phyloP scores from a whole-genome alignment of 2,329 filamentous ascomycete genomes.

The Fusarium sp. region DNA sequence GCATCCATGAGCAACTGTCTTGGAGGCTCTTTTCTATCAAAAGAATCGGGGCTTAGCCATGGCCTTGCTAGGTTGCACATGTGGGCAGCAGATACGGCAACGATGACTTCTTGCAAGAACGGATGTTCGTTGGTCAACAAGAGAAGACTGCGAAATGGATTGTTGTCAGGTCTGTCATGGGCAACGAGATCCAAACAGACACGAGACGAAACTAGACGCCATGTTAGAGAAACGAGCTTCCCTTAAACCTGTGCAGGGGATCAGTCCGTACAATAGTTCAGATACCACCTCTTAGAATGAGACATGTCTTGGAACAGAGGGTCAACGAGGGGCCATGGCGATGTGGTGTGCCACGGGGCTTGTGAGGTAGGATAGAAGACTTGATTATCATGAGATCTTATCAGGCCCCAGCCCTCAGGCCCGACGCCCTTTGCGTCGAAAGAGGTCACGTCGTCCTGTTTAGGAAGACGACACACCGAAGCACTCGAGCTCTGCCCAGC shows the following conservation, averaged over 20 bases:
- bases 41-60: constrained; percentile 32
- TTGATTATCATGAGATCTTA: constrained; percentile 29
- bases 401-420: constrained; percentile 15
- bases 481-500: constrained; percentile 52
- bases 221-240: constrained; percentile 15
- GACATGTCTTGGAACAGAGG: constrained; percentile 64
- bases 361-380: constrained; percentile 17
- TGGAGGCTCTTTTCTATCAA: constrained; percentile 49
- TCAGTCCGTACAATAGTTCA: constrained; percentile 52
- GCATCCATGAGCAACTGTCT: constrained; percentile 53
- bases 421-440: constrained; percentile 13
- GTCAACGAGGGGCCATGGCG: constrained; percentile 55
- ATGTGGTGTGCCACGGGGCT: constrained; percentile 27
- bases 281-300: constrained; percentile 56
- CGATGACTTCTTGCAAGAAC: constrained; percentile 58
- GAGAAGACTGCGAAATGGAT: constrained; percentile 59
- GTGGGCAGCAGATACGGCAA: constrained; percentile 61
- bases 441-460: constrained; percentile 20
- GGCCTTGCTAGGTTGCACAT: constrained; percentile 52
- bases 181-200: constrained; percentile 65
- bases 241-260: neutral
- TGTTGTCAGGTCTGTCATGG: constrained; percentile 55
- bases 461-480: constrained; percentile 36
- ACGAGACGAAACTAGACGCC: constrained; percentile 54
- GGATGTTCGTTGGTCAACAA: constrained; percentile 54